Evolutionary conservation across 2,329 filamentous ascomycete species (phyloP).

Genomic region (Alternaria incomplexa): DNA sequence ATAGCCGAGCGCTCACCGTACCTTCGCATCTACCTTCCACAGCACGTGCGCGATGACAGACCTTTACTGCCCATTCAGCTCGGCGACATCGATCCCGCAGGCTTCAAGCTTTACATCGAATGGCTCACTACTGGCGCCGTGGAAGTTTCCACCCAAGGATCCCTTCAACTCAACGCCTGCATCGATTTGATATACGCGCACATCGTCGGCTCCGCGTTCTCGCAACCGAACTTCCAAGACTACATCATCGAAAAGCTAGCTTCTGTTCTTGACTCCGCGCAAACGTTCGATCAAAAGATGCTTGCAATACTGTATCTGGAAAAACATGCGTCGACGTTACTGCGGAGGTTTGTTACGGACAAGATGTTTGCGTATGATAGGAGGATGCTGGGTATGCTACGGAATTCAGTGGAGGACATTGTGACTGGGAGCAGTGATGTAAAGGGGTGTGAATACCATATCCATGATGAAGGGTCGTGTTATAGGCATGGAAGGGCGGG

Average conservation of each 20-base stretch:
- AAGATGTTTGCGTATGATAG: conserved; percentile 17
- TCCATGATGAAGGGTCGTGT: conserved; percentile 6
- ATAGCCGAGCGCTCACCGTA: conserved; percentile 12
- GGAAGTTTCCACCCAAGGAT: too few relatives aligned
- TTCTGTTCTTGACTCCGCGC: background rate
- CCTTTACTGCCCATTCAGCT: conserved; percentile 2
- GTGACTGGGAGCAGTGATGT: background rate
- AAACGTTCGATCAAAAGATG: conserved; percentile 10
- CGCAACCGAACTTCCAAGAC: conserved; percentile 18
- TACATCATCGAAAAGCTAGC: conserved; percentile 15
- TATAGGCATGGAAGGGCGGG: background rate
- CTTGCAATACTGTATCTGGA: conserved; percentile 13
- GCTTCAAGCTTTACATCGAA: conserved; percentile 19
- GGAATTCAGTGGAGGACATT: background rate
- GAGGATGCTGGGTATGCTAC: conserved; percentile 15
- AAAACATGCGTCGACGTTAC: background rate
- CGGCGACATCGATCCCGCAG: conserved; percentile 11
- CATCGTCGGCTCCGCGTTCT: conserved; percentile 16
- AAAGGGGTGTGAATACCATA: conserved; percentile 14
- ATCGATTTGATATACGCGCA: conserved; percentile 25
- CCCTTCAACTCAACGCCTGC: conserved; percentile 6
- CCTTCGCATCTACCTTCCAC: conserved; percentile 8
- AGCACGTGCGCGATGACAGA: background rate
- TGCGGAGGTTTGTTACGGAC: conserved; percentile 10
- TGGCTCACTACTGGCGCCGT: too few relatives aligned